phyloP scores from a whole-genome alignment of 305 asterid species.

The Plantago lanceolata region DNA sequence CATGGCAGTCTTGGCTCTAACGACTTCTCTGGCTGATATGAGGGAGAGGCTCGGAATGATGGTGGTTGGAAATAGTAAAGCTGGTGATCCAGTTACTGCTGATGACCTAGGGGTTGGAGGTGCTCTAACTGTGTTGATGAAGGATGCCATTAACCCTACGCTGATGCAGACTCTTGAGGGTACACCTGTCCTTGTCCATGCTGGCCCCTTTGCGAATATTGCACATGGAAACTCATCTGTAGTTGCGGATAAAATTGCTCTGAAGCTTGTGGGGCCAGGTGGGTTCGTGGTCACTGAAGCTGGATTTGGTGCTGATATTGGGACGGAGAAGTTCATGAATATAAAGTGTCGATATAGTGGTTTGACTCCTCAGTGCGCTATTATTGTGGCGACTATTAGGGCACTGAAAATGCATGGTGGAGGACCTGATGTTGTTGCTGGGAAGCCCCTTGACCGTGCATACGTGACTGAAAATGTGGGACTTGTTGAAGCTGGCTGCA shows the following conservation, averaged over 20 bases:
- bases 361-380: constrained; percentile 80
- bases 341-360: constrained; percentile 92
- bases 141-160: constrained; percentile 88
- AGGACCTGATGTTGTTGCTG: constrained; percentile 89
- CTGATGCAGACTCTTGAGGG: constrained; percentile 98
- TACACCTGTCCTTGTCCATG: constrained; percentile 90
- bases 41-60: constrained; percentile 92
- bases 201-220: constrained; percentile 93
- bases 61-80: constrained; percentile 92
- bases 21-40: constrained; percentile 85
- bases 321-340: constrained; percentile 91
- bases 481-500: constrained; percentile 93
- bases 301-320: constrained; percentile 95
- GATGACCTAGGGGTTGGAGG: constrained; percentile 98
- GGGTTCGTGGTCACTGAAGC: constrained; percentile 96
- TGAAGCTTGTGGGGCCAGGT: constrained; percentile 89
- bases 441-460: constrained; percentile 87
- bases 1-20: constrained; percentile 94
- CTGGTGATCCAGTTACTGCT: constrained; percentile 92
- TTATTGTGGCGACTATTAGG: constrained; percentile 86
- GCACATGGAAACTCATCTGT: constrained; percentile 96
- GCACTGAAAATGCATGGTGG: constrained; percentile 99
- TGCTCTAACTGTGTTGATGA: constrained; percentile 83
- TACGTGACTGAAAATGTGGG: constrained; percentile 76
- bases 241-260: constrained; percentile 86